These are phyloP conservation scores for Phytophthora megakarya DNA, from an alignment of 352 stramenopile species.

Conservation along the genomic window DNA sequence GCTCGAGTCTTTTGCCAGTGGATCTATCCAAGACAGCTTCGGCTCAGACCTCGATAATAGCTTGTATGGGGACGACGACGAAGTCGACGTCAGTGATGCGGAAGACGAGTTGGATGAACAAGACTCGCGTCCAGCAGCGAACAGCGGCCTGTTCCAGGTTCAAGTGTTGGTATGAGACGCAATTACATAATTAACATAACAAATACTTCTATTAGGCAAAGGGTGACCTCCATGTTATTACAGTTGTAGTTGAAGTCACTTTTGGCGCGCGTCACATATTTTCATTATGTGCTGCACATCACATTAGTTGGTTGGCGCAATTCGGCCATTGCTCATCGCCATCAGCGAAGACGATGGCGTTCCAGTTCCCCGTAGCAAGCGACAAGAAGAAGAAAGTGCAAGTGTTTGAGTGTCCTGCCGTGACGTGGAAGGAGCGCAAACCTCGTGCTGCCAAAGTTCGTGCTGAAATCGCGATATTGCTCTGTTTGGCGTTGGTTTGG, in stretches of 20 bases:
- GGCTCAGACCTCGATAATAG: conserved; percentile 29
- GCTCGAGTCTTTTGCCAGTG: conserved; percentile 19
- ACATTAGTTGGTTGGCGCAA: conserved; percentile 21
- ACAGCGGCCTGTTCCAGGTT: conserved; percentile 61
- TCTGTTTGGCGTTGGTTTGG: neutral
- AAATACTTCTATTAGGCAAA: too few relatives aligned
- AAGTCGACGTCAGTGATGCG: conserved; percentile 21
- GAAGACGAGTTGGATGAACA: conserved; percentile 24
- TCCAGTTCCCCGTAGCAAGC: conserved; percentile 75
- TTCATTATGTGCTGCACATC: conserved; percentile 11
- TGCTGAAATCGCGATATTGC: neutral
- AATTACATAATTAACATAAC: neutral
- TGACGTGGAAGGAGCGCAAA: conserved; percentile 72
- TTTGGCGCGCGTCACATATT: conserved; percentile 37
- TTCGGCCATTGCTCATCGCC: conserved; percentile 5
- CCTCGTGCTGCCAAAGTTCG: conserved; percentile 36
- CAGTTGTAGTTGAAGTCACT: neutral
- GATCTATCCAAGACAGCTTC: conserved; percentile 25
- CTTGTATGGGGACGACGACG: conserved; percentile 33
- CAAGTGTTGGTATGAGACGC: conserved; percentile 58
- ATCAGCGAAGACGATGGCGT: conserved; percentile 36
- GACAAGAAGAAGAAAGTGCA: conserved; percentile 81
- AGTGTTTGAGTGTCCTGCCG: conserved; percentile 75
- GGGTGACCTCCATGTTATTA: too few relatives aligned
- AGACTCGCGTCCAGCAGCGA: conserved; percentile 19